Percentiles rank a stretch among this genome's conserved stretches.
These are phyloP conservation scores for Debaryomyces coudertii DNA, from an alignment of 1,139 yeast genomes.

Conservation along the genomic window DNA sequence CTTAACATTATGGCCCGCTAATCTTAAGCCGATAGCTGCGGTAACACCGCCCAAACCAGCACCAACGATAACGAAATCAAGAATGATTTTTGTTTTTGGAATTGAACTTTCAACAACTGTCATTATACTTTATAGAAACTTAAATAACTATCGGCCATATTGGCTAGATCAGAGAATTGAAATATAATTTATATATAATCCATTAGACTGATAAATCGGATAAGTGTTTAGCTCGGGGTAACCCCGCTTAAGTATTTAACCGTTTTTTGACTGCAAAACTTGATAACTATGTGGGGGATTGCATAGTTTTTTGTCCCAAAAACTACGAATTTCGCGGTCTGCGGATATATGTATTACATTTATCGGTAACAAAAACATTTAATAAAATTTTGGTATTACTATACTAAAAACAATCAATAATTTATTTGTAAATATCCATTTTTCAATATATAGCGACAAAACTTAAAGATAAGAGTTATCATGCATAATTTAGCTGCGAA, in stretches of 20 bases:
- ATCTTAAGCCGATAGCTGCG: slow-evolving; percentile 34
- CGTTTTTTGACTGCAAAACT: background rate
- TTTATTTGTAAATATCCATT: slow-evolving; percentile 3
- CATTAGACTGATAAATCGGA: background rate
- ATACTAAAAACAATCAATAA: background rate
- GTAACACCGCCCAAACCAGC: slow-evolving; percentile 45
- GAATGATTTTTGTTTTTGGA: slow-evolving; percentile 14
- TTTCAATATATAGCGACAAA: slow-evolving; percentile 9
- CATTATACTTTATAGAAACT: slow-evolving; percentile 1
- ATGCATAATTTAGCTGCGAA: slow-evolving; percentile 6
- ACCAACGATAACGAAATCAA: slow-evolving; percentile 28
- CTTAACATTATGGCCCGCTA: slow-evolving; percentile 36
- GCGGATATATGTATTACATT: background rate
- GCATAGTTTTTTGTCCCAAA: too few species aligned
- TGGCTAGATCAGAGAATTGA: background rate
- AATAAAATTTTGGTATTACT: background rate
- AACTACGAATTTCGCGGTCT: background rate
- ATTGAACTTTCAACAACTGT: slow-evolving; percentile 7
- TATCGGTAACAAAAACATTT: background rate
- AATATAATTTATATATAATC: background rate
- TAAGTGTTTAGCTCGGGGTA: background rate
- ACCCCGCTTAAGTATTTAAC: background rate
- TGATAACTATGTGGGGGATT: background rate
- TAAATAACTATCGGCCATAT: background rate
- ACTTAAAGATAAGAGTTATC: slow-evolving; percentile 2